phyloP scores from a whole-genome alignment of 345 rosid genomes.

The Rhizophora mangle region DNA sequence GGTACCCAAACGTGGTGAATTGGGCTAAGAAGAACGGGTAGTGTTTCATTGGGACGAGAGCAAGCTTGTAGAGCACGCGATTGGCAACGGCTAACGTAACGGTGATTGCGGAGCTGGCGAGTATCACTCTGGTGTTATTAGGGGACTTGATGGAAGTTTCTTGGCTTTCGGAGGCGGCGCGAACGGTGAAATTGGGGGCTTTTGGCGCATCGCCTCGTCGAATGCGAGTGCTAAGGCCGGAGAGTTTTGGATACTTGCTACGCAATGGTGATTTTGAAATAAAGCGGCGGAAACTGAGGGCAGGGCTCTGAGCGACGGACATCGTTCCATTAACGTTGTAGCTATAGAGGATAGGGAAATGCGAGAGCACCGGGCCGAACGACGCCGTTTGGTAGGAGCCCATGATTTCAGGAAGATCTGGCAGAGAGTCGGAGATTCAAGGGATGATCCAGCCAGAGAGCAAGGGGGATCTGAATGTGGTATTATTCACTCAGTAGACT shows the following conservation, averaged over 20 bases:
- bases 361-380: slow-evolving; percentile 8
- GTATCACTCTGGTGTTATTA: slow-evolving; percentile 30
- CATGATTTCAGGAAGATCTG: neutral
- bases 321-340: slow-evolving; percentile 7
- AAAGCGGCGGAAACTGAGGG: neutral
- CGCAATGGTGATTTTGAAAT: neutral
- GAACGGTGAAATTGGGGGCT: slow-evolving; percentile 26
- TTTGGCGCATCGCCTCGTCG: slow-evolving; percentile 5
- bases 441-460: neutral
- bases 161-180: slow-evolving; percentile 24
- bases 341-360: neutral
- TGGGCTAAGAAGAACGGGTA: slow-evolving; percentile 90
- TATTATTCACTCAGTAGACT: no score
- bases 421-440: neutral
- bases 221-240: slow-evolving; percentile 3
- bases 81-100: slow-evolving; percentile 60
- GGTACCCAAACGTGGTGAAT: slow-evolving; percentile 76
- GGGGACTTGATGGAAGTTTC: neutral
- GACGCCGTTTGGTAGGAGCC: slow-evolving; percentile 11
- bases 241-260: slow-evolving; percentile 5
- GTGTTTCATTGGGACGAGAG: slow-evolving; percentile 82
- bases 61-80: slow-evolving; percentile 94
- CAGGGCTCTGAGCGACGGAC: slow-evolving; percentile 4
- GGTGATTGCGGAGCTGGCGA: slow-evolving; percentile 42
- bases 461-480: no score